These are phyloP conservation scores for Hypoxylon cercidicola DNA, from an alignment of 495 filamentous ascomycete genomes.

Conservation along the genomic window DNA sequence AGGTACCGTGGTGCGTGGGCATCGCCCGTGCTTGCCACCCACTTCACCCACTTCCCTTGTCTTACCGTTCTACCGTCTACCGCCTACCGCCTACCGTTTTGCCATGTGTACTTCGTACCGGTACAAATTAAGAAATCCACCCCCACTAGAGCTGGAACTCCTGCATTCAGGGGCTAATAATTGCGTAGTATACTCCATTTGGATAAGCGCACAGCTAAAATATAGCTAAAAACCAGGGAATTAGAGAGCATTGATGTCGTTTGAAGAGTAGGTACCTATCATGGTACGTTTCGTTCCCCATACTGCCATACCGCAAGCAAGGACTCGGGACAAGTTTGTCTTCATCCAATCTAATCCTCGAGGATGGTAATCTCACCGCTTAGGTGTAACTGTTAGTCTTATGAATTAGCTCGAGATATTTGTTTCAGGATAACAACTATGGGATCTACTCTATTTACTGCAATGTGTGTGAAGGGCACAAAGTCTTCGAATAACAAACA, in stretches of 20 bases:
- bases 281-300: conserved; percentile 22
- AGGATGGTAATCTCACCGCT: conserved; percentile 10
- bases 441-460: not conserved
- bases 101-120: conserved; percentile 1
- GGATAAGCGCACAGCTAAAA: conserved; percentile 15
- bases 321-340: conserved; percentile 19
- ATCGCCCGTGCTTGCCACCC: too few relatives aligned
- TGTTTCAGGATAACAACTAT: conserved; percentile 36
- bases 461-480: too few relatives aligned
- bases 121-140: conserved; percentile 12
- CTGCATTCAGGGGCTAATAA: conserved; percentile 34
- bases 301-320: conserved; percentile 7
- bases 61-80: not conserved
- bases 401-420: conserved; percentile 15
- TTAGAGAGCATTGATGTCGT: conserved; percentile 32
- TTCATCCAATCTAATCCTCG: conserved; percentile 24
- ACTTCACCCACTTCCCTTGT: too few relatives aligned
- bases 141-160: conserved; percentile 39
- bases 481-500: conserved; percentile 21
- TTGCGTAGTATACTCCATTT: conserved; percentile 33
- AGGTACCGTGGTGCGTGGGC: too few relatives aligned
- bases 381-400: conserved; percentile 4
- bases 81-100: not conserved
- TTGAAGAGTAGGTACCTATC: conserved; percentile 38
- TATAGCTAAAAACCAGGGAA: conserved; percentile 35